These are phyloP conservation scores for Paulownia fortunei DNA, from an alignment of 257 asterid genomes.

Conservation along the genomic window DNA sequence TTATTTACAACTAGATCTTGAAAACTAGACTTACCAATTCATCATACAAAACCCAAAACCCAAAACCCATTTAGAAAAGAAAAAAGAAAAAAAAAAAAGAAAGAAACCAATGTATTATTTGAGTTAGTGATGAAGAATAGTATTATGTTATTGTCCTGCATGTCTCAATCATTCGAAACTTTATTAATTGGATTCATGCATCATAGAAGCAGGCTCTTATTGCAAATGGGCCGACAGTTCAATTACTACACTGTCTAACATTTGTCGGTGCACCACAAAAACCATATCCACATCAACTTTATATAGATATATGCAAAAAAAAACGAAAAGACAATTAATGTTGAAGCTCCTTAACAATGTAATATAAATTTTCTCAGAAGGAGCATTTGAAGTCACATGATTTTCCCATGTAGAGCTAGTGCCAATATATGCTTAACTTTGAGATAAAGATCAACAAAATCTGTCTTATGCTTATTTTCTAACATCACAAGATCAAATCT, in stretches of 20 bases:
- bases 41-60: no score
- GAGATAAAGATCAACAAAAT: neutral
- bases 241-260: neutral
- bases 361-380: slow-evolving; percentile 26
- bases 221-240: slow-evolving; percentile 9
- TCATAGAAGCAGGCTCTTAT: neutral
- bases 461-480: neutral
- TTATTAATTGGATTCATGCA: slow-evolving; percentile 8
- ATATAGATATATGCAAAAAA: neutral
- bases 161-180: neutral
- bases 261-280: neutral
- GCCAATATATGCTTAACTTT: neutral
- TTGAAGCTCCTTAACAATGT: neutral
- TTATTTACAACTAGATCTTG: no score
- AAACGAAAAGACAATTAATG: neutral
- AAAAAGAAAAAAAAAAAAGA: neutral
- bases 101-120: neutral
- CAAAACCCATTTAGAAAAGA: no score
- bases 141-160: neutral
- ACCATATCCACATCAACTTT: neutral
- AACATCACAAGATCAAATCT: neutral
- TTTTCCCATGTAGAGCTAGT: neutral
- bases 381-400: slow-evolving; percentile 26
- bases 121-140: neutral
- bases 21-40: no score